These are phyloP conservation scores for Eutrema yunnanense DNA, from an alignment of 345 rosid species.

Conservation along the genomic window DNA sequence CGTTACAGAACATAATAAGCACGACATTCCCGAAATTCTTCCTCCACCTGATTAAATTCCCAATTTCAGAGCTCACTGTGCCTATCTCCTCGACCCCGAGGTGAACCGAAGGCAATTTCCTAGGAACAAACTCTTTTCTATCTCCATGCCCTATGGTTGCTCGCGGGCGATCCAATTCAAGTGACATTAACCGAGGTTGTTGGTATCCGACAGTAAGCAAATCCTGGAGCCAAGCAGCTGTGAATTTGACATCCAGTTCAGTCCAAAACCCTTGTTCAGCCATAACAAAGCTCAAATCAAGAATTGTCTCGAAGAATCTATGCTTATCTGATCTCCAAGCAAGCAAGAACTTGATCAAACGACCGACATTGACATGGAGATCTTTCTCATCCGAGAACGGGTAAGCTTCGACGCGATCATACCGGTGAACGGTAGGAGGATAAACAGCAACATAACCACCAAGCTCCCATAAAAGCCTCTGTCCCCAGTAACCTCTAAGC, in stretches of 20 bases:
- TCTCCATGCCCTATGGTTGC: constrained; percentile 90
- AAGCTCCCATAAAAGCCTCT: constrained; percentile 93
- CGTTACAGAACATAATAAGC: constrained; percentile 84
- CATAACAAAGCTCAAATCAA: constrained; percentile 85
- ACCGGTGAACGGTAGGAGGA: constrained; percentile 81
- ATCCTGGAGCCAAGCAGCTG: constrained; percentile 97
- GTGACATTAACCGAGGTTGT: constrained; percentile 89
- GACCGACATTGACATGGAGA: constrained; percentile 91
- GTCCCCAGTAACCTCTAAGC: constrained; percentile 93
- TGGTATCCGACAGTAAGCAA: constrained; percentile 85
- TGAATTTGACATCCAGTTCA: constrained; percentile 70
- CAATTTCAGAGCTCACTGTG: constrained; percentile 80
- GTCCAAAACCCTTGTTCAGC: constrained; percentile 94
- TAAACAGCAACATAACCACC: constrained; percentile 87
- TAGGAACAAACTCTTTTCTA: constrained; percentile 73
- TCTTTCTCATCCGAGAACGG: constrained; percentile 95
- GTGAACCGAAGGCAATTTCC: constrained; percentile 77
- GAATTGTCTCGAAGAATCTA: constrained; percentile 71
- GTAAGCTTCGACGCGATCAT: constrained; percentile 74
- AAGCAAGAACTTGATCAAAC: constrained; percentile 71
- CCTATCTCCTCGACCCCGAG: constrained; percentile 92
- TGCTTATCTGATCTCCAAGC: constrained; percentile 87
- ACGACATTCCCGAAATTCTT: constrained; percentile 88
- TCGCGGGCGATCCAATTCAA: constrained; percentile 76
- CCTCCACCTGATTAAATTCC: constrained; percentile 85